These are phyloP conservation scores for Jimgerdemannia lactiflua DNA, from an alignment of 192 early-diverging fungal species.

Conservation along the genomic window DNA sequence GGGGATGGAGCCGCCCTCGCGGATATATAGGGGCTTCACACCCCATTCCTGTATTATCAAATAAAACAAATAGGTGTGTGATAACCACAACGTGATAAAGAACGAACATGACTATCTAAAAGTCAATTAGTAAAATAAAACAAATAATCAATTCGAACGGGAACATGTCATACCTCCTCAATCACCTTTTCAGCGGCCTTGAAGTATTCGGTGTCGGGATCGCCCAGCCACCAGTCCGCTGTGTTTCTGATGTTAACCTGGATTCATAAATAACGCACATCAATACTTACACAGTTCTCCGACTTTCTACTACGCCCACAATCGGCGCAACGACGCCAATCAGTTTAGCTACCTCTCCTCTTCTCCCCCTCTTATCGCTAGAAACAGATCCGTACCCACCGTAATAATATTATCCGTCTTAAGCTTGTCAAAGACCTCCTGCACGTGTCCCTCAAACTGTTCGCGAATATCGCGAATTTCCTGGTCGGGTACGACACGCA, in stretches of 20 bases:
- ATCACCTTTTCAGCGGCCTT: conserved; percentile 67
- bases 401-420: conserved; percentile 44
- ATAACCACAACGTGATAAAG: neutral
- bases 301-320: too few relatives aligned
- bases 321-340: too few relatives aligned
- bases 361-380: neutral
- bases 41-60: conserved; percentile 44
- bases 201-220: conserved; percentile 61
- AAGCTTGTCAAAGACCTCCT: conserved; percentile 43
- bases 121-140: neutral
- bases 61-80: neutral
- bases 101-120: neutral
- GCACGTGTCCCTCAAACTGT: conserved; percentile 54
- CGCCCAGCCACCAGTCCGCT: conserved; percentile 79
- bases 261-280: neutral
- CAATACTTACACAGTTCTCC: neutral
- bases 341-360: neutral
- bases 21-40: conserved; percentile 64
- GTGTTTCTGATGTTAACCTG: conserved; percentile 59
- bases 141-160: neutral
- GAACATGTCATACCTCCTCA: conserved; percentile 20
- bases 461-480: conserved; percentile 55
- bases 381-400: conserved; percentile 24
- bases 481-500: conserved; percentile 78
- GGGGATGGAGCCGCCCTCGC: conserved; percentile 78